Percentiles rank a stretch among this genome's conserved stretches.
These are phyloP conservation scores for Penicillium sp. DNA, from an alignment of 2,329 filamentous ascomycete species.

Conservation along the genomic window DNA sequence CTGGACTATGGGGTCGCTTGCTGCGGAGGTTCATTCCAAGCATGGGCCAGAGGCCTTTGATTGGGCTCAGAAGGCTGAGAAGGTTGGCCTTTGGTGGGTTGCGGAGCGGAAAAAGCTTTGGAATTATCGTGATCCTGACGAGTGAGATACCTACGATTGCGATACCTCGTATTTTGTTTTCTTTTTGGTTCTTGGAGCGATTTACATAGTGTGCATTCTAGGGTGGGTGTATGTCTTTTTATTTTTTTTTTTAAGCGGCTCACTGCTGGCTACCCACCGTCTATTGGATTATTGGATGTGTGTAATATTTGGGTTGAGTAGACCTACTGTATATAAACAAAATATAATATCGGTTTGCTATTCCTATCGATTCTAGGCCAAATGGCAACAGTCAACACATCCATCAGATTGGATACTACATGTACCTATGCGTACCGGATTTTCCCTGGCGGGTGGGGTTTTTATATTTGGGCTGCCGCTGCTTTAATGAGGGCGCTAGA, in stretches of 20 bases:
- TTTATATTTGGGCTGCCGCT: too few species aligned
- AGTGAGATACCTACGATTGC: neutral
- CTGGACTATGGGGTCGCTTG: slow-evolving; percentile 29
- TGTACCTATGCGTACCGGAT: too few species aligned
- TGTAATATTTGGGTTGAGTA: neutral
- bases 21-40: slow-evolving; percentile 21
- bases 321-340: neutral
- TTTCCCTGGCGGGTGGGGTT: too few species aligned
- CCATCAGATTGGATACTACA: too few species aligned
- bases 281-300: neutral
- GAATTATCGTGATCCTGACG: slow-evolving; percentile 16
- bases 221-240: neutral
- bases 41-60: slow-evolving; percentile 33
- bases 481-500: too few species aligned
- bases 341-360: neutral
- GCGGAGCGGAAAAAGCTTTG: slow-evolving; percentile 32
- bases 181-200: neutral
- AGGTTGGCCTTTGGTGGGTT: slow-evolving; percentile 40
- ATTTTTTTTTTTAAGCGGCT: neutral
- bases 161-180: neutral
- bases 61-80: slow-evolving; percentile 38
- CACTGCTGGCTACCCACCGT: neutral
- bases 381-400: neutral
- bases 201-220: slow-evolving; percentile 1
- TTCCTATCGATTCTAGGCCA: neutral